A percentile compares a stretch with the other conserved stretches of the same genome.
Evolutionary conservation across 495 filamentous ascomycete genomes (phyloP).

Genomic region (Hypoxylon cercidicola): DNA sequence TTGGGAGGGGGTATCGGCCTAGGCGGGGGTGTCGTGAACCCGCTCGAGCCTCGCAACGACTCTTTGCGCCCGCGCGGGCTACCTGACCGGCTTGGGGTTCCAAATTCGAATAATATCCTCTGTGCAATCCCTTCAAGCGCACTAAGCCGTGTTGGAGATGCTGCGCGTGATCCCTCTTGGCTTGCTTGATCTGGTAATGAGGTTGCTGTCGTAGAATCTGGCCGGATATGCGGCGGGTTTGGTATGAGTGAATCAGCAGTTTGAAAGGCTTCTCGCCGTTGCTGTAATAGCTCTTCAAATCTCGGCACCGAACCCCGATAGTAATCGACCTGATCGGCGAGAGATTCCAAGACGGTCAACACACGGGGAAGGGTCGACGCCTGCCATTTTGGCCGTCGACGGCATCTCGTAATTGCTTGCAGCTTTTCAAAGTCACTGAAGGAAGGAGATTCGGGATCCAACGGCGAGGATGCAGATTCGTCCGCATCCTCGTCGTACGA

Average conservation of each 20-base stretch:
- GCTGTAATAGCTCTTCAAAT: constrained; percentile 79
- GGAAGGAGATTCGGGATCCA: constrained; percentile 47
- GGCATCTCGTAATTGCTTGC: constrained; percentile 57
- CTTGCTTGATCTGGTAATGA: constrained; percentile 46
- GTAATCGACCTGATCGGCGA: constrained; percentile 71
- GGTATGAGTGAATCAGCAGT: constrained; percentile 58
- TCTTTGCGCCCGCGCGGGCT: constrained; percentile 62
- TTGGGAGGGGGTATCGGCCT: constrained; percentile 47
- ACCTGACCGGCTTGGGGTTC: constrained; percentile 59
- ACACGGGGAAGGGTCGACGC: constrained; percentile 59
- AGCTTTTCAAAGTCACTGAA: constrained; percentile 56
- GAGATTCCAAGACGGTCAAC: constrained; percentile 60
- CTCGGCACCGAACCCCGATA: constrained; percentile 77
- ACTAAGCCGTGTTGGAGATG: constrained; percentile 57
- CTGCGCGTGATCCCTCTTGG: constrained; percentile 48
- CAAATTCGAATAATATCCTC: constrained; percentile 64
- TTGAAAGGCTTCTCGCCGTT: constrained; percentile 74
- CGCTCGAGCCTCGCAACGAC: constrained; percentile 36
- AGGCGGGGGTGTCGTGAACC: constrained; percentile 43
- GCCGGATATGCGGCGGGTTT: constrained; percentile 38
- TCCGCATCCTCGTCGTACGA: constrained; percentile 58
- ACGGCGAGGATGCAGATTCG: constrained; percentile 39
- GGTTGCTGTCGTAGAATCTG: constrained; percentile 33
- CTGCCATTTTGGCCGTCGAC: constrained; percentile 62
- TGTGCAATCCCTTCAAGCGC: constrained; percentile 65